Percentiles rank a stretch among this genome's conserved stretches.
Evolutionary conservation across 305 asterid species (phyloP).

Genomic region (Stenogyne calaminthoides): DNA sequence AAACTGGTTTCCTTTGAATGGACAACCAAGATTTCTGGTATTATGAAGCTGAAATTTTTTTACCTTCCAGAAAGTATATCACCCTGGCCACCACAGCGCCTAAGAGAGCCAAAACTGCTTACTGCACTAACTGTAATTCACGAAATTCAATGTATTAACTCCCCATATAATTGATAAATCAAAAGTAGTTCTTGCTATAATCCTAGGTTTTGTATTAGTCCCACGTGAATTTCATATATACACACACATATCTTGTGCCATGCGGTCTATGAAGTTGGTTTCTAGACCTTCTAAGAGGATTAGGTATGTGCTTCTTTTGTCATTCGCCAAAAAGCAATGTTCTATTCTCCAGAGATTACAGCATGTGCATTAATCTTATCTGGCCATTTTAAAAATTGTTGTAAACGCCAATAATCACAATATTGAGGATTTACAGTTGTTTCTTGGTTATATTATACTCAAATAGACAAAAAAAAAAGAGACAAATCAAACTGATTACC

Average conservation of each 20-base stretch:
- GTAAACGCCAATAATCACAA: neutral
- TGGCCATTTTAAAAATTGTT: neutral
- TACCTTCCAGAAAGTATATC: constrained; percentile 96
- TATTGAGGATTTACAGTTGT: neutral
- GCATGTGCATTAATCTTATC: neutral
- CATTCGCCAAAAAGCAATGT: neutral
- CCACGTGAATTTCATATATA: neutral
- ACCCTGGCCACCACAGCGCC: constrained; percentile 99
- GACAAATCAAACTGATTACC: neutral
- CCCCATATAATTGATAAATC: neutral
- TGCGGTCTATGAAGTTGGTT: neutral
- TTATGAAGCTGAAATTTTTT: constrained; percentile 15
- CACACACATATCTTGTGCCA: neutral
- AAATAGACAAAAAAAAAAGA: neutral
- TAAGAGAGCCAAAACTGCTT: constrained; percentile 78
- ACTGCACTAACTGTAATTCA: constrained; percentile 60
- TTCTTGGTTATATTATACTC: neutral
- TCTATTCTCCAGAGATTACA: neutral
- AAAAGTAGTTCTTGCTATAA: neutral
- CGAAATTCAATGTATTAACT: neutral
- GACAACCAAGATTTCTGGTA: neutral
- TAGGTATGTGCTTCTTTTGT: neutral
- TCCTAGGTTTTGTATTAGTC: neutral
- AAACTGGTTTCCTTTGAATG: neutral
- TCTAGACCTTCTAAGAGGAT: neutral